phyloP scores from a whole-genome alignment of 257 asterid genomes.

The Rubia yunnanensis region DNA sequence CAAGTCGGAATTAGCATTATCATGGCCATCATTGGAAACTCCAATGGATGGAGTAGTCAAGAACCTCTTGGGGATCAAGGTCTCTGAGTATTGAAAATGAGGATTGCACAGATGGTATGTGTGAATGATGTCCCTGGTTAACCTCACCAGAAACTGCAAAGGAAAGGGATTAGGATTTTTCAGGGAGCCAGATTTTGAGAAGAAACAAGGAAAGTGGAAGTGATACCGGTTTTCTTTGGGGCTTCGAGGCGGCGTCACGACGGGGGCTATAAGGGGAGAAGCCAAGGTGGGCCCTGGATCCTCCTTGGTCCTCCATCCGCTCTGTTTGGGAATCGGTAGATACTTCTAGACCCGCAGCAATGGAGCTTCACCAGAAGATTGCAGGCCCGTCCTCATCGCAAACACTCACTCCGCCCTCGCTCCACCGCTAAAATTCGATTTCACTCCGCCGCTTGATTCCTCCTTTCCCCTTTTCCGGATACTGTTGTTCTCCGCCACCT shows the following conservation, averaged over 20 bases:
- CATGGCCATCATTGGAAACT: conserved; percentile 77
- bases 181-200: conserved; percentile 7
- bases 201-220: not conserved
- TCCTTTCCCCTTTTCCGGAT: too few species aligned
- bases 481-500: too few species aligned
- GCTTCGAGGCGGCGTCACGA: too few species aligned
- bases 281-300: too few species aligned
- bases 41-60: conserved; percentile 91
- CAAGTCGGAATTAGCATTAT: conserved; percentile 87
- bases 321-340: too few species aligned
- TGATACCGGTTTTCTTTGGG: not conserved
- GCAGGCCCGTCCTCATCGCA: conserved; percentile 90
- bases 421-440: too few species aligned
- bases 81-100: conserved; percentile 65
- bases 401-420: not conserved
- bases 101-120: conserved; percentile 84
- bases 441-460: too few species aligned
- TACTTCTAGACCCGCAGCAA: too few species aligned
- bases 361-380: conserved; percentile 80
- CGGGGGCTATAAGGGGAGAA: too few species aligned
- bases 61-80: conserved; percentile 82
- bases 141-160: conserved; percentile 80
- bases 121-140: conserved; percentile 87
- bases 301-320: too few species aligned
- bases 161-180: not conserved